A percentile compares a stretch with the other conserved stretches of the same genome.
Evolutionary conservation across 116 monocot genomes (phyloP).

Genomic region (Phalaenopsis hybrid): DNA sequence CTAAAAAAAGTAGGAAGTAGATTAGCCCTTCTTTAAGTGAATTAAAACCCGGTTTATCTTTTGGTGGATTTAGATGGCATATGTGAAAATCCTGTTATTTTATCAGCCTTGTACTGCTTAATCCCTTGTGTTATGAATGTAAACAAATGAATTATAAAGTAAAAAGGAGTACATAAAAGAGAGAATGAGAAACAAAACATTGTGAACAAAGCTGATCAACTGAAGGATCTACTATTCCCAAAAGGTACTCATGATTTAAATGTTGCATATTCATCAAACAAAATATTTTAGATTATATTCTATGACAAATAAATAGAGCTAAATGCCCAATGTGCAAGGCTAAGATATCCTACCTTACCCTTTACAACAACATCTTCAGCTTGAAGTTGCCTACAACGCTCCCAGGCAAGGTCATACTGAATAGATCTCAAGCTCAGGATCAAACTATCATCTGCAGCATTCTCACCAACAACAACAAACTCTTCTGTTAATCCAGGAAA

Average conservation of each 20-base stretch:
- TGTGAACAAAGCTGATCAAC: background rate
- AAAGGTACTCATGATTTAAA: background rate
- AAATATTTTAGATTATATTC: background rate
- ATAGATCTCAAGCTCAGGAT: slow-evolving; percentile 70
- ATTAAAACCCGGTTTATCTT: background rate
- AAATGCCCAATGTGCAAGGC: background rate
- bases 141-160: background rate
- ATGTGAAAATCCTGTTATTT: background rate
- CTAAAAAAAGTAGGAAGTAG: background rate
- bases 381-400: slow-evolving; percentile 90
- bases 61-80: background rate
- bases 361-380: slow-evolving; percentile 86
- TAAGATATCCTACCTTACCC: slow-evolving; percentile 75
- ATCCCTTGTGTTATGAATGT: background rate
- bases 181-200: no score
- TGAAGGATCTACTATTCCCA: background rate
- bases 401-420: slow-evolving; percentile 95
- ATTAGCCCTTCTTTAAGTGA: background rate
- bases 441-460: slow-evolving; percentile 65
- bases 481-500: slow-evolving; percentile 73
- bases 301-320: background rate
- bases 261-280: background rate
- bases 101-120: background rate
- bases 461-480: slow-evolving; percentile 74
- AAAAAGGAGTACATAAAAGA: background rate